Evolutionary conservation across 176 grass and related monocot genomes (phyloP).

Genomic region (Avena atlantica): DNA sequence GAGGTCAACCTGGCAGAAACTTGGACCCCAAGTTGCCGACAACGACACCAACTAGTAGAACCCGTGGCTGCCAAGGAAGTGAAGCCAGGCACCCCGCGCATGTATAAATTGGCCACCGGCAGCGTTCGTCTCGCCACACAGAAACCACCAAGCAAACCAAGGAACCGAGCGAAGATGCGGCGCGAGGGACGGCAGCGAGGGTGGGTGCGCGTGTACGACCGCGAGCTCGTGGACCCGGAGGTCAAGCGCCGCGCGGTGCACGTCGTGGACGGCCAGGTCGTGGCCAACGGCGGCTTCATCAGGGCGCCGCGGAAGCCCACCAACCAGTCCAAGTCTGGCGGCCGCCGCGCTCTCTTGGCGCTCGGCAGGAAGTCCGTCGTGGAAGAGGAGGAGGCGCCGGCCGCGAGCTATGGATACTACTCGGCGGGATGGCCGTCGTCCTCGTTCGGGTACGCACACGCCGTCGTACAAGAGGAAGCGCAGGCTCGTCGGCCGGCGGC

Average conservation of each 20-base stretch:
- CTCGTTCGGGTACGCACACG: neutral
- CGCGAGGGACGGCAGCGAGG: conserved; percentile 47
- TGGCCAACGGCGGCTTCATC: conserved; percentile 35
- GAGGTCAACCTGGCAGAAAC: neutral
- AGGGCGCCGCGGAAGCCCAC: conserved; percentile 21
- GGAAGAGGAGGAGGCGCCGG: neutral
- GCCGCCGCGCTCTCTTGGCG: neutral
- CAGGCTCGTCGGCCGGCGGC: neutral
- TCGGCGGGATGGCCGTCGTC: neutral
- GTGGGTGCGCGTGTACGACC: conserved; percentile 43
- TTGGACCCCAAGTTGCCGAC: conserved; percentile 32
- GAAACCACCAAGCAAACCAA: neutral
- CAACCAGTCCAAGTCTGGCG: conserved; percentile 8
- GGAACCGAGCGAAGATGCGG: conserved; percentile 25
- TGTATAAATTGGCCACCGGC: neutral
- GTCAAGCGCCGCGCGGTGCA: conserved; percentile 36
- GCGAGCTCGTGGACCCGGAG: conserved; percentile 23
- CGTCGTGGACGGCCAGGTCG: neutral
- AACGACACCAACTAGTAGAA: neutral
- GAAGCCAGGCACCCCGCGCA: neutral
- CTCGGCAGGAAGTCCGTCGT: neutral
- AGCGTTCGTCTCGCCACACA: neutral
- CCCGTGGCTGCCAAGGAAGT: neutral
- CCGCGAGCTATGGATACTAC: neutral
- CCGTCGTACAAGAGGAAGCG: neutral